These are phyloP conservation scores for Solanum etuberosum DNA, from an alignment of 257 asterid species.

Conservation along the genomic window DNA sequence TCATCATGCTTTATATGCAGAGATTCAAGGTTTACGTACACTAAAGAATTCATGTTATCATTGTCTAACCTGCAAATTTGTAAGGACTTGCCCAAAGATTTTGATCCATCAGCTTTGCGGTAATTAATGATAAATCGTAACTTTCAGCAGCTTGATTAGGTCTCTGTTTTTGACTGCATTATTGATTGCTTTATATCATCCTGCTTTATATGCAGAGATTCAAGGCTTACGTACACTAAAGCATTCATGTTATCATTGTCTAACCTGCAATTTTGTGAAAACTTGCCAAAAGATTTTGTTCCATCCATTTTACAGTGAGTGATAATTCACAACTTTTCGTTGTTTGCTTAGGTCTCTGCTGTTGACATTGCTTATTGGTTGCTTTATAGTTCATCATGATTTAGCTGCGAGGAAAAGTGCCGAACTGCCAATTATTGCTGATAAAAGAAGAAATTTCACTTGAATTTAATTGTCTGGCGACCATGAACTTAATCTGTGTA, in stretches of 20 bases:
- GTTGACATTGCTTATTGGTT: background rate
- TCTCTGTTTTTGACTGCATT: background rate
- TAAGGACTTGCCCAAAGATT: slow-evolving; percentile 19
- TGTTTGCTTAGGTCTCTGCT: background rate
- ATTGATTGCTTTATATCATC: background rate
- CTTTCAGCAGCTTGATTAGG: background rate
- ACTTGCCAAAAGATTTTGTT: slow-evolving; percentile 26
- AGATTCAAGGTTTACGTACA: background rate
- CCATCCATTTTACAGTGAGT: slow-evolving; percentile 22
- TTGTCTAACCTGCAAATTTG: slow-evolving; percentile 19
- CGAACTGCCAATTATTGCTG: background rate
- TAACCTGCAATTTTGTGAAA: slow-evolving; percentile 21
- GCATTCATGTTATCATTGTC: slow-evolving; percentile 27
- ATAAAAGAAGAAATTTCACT: background rate
- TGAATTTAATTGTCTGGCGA: background rate
- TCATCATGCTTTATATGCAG: background rate
- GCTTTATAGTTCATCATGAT: background rate
- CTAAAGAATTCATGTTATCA: slow-evolving; percentile 28
- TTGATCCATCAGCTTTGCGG: slow-evolving; percentile 22
- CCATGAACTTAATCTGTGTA: background rate
- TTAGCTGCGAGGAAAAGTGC: background rate
- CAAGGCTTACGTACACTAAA: background rate
- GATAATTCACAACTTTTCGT: background rate
- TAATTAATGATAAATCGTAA: slow-evolving; percentile 4
- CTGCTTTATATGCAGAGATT: background rate